phyloP scores from a whole-genome alignment of 345 rosid species.

The Eucalyptus sp. region DNA sequence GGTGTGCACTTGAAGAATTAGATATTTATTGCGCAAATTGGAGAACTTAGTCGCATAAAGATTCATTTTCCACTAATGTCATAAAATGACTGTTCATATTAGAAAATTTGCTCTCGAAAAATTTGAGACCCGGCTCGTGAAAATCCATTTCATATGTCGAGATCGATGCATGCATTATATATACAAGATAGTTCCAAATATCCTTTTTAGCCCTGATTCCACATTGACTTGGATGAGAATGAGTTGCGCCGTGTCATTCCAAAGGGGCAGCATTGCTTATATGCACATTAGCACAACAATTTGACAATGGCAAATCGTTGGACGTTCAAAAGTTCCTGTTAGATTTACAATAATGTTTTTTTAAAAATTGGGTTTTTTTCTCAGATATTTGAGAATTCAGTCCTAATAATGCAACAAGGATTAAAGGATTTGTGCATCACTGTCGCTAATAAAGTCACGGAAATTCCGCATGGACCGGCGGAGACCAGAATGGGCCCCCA shows the following conservation, averaged over 20 bases:
- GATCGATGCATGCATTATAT: background rate
- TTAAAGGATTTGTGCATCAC: background rate
- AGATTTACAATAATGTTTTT: background rate
- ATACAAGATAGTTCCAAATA: background rate
- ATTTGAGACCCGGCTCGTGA: background rate
- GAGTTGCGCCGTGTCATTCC: background rate
- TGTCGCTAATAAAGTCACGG: background rate
- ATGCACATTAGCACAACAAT: background rate
- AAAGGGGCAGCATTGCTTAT: background rate
- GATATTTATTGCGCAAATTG: background rate
- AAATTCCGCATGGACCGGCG: background rate
- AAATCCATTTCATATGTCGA: background rate
- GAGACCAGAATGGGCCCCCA: background rate
- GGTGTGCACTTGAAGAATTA: background rate
- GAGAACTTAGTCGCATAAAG: background rate
- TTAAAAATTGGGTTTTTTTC: background rate
- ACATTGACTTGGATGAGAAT: background rate
- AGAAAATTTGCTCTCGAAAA: background rate
- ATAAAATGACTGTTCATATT: background rate
- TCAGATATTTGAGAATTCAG: background rate
- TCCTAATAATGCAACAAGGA: background rate
- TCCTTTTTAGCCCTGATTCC: background rate
- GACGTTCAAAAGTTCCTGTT: background rate
- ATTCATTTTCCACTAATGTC: background rate
- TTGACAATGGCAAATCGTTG: background rate